Conservation (phyloP, 148 eudicot genomes). For the Agrostemma githago region DNA sequence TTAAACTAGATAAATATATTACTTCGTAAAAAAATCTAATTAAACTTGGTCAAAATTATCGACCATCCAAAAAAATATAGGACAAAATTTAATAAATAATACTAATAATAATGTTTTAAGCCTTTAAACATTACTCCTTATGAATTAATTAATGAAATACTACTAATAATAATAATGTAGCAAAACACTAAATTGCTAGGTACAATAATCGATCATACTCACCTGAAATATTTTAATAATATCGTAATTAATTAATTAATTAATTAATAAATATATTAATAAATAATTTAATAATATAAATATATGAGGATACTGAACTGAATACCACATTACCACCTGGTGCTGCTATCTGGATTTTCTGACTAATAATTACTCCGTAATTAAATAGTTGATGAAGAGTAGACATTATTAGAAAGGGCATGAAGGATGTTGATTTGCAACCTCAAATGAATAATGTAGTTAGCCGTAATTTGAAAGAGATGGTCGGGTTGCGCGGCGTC, state of each 20-base stretch:
- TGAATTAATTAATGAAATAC: not conserved
- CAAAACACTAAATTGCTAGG: not conserved
- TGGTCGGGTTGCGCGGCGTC: slow-evolving; percentile 25
- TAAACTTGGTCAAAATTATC: not conserved
- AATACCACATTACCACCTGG: no score
- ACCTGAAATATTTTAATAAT: not conserved
- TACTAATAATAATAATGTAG: not conserved
- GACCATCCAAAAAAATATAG: not conserved
- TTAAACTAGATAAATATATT: not conserved
- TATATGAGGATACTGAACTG: no score
- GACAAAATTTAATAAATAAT: slow-evolving; percentile 1
- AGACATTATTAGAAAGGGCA: slow-evolving; percentile 35
- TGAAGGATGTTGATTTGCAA: slow-evolving; percentile 45
- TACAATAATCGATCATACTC: not conserved
- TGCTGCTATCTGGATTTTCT: no score
- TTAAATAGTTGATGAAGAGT: not conserved
- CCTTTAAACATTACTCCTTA: not conserved
- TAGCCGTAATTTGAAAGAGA: slow-evolving; percentile 42
- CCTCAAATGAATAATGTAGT: slow-evolving; percentile 54
- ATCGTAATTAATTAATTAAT: not conserved
- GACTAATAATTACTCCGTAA: no score
- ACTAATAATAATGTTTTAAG: not conserved
- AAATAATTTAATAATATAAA: no score
- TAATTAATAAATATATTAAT: no score
- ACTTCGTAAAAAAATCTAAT: no score